Conservation (phyloP, 2,329 filamentous ascomycete genomes). For the Podosphaera aphanis region DNA sequence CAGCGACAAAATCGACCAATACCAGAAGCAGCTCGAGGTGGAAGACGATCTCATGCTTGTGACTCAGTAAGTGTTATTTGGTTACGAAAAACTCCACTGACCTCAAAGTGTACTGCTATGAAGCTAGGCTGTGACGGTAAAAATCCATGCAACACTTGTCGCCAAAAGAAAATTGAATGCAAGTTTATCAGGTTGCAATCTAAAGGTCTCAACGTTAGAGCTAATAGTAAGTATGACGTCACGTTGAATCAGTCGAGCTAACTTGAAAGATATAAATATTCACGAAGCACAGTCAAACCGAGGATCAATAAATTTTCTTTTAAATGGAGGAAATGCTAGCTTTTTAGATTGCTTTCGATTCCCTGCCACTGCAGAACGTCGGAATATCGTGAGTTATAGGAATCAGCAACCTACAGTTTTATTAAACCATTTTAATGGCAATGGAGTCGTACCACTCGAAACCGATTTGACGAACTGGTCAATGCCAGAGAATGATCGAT, state of each 20-base stretch:
- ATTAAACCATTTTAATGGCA: neutral
- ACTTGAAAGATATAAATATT: neutral
- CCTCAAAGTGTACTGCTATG: conserved; percentile 21
- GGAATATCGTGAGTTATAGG: conserved; percentile 18
- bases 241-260: neutral
- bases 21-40: conserved; percentile 22
- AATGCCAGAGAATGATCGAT: conserved; percentile 7
- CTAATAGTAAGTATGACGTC: conserved; percentile 4
- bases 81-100: conserved; percentile 1
- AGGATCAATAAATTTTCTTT: conserved; percentile 23
- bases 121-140: conserved; percentile 23
- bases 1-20: conserved; percentile 20
- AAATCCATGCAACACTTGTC: conserved; percentile 21
- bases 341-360: conserved; percentile 23
- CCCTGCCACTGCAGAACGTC: conserved; percentile 19
- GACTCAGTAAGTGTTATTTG: conserved; percentile 18
- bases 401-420: conserved; percentile 10
- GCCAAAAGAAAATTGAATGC: conserved; percentile 20
- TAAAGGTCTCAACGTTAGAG: conserved; percentile 4
- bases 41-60: conserved; percentile 23
- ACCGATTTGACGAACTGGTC: conserved; percentile 7
- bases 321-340: conserved; percentile 22
- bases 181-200: conserved; percentile 7
- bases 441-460: conserved; percentile 1
- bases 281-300: conserved; percentile 16